Evolutionary conservation across 805 yeast genomes (phyloP), one percentile per base, ranked within the genome.

Genomic region (Schwanniomyces sp.): DNA sequence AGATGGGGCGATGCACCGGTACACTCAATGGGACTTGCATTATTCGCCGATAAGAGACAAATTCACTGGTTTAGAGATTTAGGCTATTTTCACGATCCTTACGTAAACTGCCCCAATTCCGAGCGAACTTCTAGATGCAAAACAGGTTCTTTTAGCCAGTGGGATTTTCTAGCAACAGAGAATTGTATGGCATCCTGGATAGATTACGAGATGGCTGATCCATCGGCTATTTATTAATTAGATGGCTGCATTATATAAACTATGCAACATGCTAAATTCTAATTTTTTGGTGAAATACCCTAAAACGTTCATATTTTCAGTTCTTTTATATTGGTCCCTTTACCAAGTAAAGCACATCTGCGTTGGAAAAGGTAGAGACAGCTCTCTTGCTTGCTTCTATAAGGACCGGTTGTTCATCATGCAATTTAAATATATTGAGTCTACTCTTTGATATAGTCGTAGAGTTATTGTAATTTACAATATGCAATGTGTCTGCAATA

Each of bases 1-100:
- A 69, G 96, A 47, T 89, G 96, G 96, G 96, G 96, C 2, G 96
- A 89, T 69, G 96, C 96, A 0, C 96, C 96, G 0, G 94, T 89
- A 1, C 94, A 88, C 62, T 81, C 91, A 2, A 58, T 90, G 39
- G 96, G 92, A 0, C 65, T 88, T 30, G 80, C 82, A 7, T 61
- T 88, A 44, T 87, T 90, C 61, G 88, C 85, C 7, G 90, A 86
- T 55, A 84, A 80, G 55, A 63, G 71, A 7, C 75, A 78, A 45
- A 75, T 90, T 32, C 96, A 90, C 61, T 90, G 96, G 94, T 91
- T 91, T 62, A 78, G 89, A 61, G 95, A 88, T 58, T 84, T 88
- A 45, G 95, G 94, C 0, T 88, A 88, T 61, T 72, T 69, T 45
- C 96, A 88, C 63, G 72, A 70, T 47, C 96, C 96, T 0, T 90